These are phyloP conservation scores for Gossypium bickii DNA, from an alignment of 345 rosid genomes.

Conservation along the genomic window DNA sequence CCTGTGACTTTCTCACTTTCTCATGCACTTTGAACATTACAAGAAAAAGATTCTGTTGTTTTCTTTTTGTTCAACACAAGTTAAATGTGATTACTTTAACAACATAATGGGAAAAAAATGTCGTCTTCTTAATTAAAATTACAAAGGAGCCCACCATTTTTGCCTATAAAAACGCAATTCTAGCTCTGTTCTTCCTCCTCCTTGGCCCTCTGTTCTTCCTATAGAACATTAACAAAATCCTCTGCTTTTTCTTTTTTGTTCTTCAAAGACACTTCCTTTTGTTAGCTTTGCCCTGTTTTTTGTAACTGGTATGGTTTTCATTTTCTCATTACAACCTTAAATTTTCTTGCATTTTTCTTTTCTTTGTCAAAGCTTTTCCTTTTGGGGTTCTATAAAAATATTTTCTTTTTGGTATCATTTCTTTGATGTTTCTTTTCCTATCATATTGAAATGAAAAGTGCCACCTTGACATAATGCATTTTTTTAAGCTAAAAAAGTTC, in stretches of 20 bases:
- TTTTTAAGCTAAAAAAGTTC: not conserved
- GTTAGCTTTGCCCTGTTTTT: slow-evolving; percentile 10
- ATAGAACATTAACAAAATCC: not conserved
- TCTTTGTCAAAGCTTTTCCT: not conserved
- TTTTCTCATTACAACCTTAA: not conserved
- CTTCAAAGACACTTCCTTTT: not conserved
- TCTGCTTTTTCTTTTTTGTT: not conserved
- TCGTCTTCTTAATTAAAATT: not conserved
- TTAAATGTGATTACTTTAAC: slow-evolving; percentile 11
- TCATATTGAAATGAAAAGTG: not conserved
- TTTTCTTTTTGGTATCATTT: not conserved
- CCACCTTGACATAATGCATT: not conserved
- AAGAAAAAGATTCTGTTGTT: not conserved
- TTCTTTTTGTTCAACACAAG: slow-evolving; percentile 4
- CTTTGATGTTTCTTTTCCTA: not conserved
- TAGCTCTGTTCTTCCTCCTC: slow-evolving; percentile 22
- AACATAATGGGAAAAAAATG: not conserved
- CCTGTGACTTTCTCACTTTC: slow-evolving; percentile 19
- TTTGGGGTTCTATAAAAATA: not conserved
- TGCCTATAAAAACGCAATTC: slow-evolving; percentile 32
- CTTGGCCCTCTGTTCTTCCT: slow-evolving; percentile 12
- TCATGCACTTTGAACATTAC: slow-evolving; percentile 4
- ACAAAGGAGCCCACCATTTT: not conserved
- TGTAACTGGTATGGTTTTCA: slow-evolving; percentile 22
- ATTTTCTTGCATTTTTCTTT: not conserved